Evolutionary conservation across 129 eudicot genomes (phyloP), one percentile per base, ranked within the genome.

Genomic region (Escallonia herrerae): DNA sequence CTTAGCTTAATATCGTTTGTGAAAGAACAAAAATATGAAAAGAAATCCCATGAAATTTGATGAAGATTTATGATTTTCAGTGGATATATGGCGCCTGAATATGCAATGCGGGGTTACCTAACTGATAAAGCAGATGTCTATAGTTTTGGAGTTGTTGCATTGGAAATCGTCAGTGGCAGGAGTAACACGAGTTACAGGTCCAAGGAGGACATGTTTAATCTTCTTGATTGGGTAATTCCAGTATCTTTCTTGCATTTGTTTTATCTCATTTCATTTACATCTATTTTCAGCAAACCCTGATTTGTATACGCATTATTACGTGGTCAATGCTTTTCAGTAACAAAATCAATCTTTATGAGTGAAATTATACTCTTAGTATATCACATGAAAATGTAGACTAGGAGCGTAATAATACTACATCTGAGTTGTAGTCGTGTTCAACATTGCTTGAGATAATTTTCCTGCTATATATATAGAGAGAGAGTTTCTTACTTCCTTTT

Each of bases 1-100:
- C 4, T 53, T 8, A 15, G 3, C 8, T 22, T 41, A 63, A 12
- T 8, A 45, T 9, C 37, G 6, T 53, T 63, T 56, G 39, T 6
- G 13, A 14, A 14, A 33, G 10, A 3, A 2, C 2, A 46, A 46
- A 9, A 44, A 44, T 2, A n/a, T n/a, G 50, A 11, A 9, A 62
- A 14, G 13, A 33, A 8, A 33, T 58, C 43, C 43, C 43, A 37
- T 0, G 12, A 53, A 14, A 53, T 11, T 53, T 53, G 58, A 53
- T 53, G 58, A 11, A 6, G 14, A 3, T 11, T 49, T 49, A 40
- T 48, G 38, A 48, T 68, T 72, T 72, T 3, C 78, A 87, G 95
- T 63, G 95, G 95, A 68, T 87, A 87, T 52, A 87, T 87, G 90
- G 90, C 95, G 13, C 95, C 95, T 8, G 95, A 87, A 79, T 87